A percentile compares a stretch with the other conserved stretches of the same genome.
These are phyloP conservation scores for Deuterostichococcus epilithicus DNA, from an alignment of 139 green algal genomes.

Conservation along the genomic window DNA sequence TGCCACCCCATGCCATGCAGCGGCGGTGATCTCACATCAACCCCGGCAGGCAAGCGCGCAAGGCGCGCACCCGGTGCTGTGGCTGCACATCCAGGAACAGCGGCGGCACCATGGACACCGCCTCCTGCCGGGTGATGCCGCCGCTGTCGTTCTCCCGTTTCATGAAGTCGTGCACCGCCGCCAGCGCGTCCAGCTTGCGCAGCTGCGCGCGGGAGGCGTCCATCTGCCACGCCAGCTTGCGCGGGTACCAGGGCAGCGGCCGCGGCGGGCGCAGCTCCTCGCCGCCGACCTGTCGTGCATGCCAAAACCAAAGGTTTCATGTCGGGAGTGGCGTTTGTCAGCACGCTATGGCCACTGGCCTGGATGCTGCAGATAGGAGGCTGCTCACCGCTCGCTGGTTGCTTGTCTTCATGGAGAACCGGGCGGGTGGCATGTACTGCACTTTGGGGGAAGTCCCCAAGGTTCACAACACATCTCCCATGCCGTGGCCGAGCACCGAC, in stretches of 20 bases:
- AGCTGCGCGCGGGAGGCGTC: slow-evolving; percentile 83
- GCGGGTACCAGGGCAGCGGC: slow-evolving; percentile 90
- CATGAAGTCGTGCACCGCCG: slow-evolving; percentile 73
- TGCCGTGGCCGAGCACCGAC: too few species aligned
- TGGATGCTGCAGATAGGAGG: too few species aligned
- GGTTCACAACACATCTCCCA: too few species aligned
- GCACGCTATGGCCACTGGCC: too few species aligned
- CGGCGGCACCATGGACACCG: slow-evolving; percentile 97
- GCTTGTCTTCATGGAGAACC: too few species aligned
- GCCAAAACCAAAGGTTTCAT: slow-evolving; percentile 14
- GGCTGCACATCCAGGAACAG: slow-evolving; percentile 94
- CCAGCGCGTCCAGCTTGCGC: slow-evolving; percentile 71
- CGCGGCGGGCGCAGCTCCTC: slow-evolving; percentile 60
- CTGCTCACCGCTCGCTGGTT: too few species aligned
- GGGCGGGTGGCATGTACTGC: too few species aligned
- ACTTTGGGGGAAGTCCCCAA: too few species aligned
- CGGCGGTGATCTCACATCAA: too few species aligned
- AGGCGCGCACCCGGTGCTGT: slow-evolving; percentile 63
- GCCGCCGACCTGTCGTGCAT: slow-evolving; percentile 40
- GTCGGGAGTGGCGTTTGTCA: too few species aligned
- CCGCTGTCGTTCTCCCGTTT: slow-evolving; percentile 78
- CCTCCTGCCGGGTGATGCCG: slow-evolving; percentile 95
- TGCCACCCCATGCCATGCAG: neutral
- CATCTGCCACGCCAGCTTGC: slow-evolving; percentile 91
- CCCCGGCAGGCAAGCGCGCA: neutral